Conservation (phyloP, 148 eudicot genomes). For the Camellia granthamiana region DNA sequence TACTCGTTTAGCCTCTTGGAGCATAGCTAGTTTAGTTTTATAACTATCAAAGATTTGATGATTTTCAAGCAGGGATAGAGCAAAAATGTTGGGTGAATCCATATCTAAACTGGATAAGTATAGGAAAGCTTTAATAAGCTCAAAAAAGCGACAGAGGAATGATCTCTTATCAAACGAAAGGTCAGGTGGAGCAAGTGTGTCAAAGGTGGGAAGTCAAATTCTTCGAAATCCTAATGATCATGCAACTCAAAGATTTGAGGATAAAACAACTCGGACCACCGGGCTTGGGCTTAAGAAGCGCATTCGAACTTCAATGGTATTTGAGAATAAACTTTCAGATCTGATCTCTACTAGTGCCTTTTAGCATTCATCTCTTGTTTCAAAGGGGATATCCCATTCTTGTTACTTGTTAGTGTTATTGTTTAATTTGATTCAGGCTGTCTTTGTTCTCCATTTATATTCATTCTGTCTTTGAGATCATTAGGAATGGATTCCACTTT, state of each 20-base stretch:
- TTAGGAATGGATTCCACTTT: background rate
- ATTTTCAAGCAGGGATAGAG: slow-evolving; percentile 37
- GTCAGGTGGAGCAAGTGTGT: slow-evolving; percentile 36
- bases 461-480: background rate
- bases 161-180: slow-evolving; percentile 33
- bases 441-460: no score
- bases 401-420: background rate
- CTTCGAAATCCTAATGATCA: slow-evolving; percentile 34
- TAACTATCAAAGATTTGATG: background rate
- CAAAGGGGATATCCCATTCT: background rate
- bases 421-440: background rate
- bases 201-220: slow-evolving; percentile 36
- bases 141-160: slow-evolving; percentile 47
- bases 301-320: slow-evolving; percentile 36
- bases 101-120: slow-evolving; percentile 38
- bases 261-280: slow-evolving; percentile 21
- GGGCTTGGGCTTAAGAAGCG: slow-evolving; percentile 40
- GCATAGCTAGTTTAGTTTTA: background rate
- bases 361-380: background rate
- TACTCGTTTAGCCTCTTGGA: background rate
- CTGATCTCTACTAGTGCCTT: background rate
- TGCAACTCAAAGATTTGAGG: slow-evolving; percentile 40
- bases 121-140: slow-evolving; percentile 23
- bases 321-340: background rate
- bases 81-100: slow-evolving; percentile 37